phyloP scores from a whole-genome alignment of 805 yeast genomes.

The Maudiozyma saulgeensis region DNA sequence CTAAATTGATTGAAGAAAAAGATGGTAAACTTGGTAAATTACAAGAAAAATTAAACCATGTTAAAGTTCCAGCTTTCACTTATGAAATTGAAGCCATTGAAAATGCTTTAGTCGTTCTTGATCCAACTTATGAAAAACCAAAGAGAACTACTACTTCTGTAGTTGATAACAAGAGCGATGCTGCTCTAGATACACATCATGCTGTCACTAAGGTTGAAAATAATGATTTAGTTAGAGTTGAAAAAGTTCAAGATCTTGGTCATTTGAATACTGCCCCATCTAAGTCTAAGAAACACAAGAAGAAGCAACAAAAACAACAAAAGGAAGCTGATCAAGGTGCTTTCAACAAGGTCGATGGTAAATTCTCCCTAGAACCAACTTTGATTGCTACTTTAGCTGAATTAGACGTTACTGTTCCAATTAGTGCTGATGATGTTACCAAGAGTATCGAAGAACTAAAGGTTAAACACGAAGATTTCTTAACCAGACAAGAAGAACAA shows the following conservation, averaged over 20 bases:
- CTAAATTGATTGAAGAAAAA: conserved; percentile 39
- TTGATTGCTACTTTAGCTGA: conserved; percentile 68
- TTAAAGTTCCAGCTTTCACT: conserved; percentile 75
- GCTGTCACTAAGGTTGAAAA: conserved; percentile 51
- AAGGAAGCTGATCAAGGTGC: conserved; percentile 6
- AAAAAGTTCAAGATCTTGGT: conserved; percentile 47
- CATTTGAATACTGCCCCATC: conserved; percentile 38
- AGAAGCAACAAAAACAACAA: conserved; percentile 33
- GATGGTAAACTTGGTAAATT: conserved; percentile 48
- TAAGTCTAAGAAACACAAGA: conserved; percentile 42
- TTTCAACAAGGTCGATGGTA: conserved; percentile 23
- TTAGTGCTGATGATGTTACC: conserved; percentile 60
- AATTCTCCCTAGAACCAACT: conserved; percentile 71
- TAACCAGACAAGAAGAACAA: conserved; percentile 67
- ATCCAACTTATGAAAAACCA: conserved; percentile 65
- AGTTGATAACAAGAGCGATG: conserved; percentile 15
- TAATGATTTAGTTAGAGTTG: conserved; percentile 42
- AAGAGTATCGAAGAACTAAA: conserved; percentile 56
- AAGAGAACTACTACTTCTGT: conserved; percentile 27
- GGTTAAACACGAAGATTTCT: conserved; percentile 59
- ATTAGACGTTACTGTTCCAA: conserved; percentile 71
- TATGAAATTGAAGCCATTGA: conserved; percentile 71
- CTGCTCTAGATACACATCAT: conserved; percentile 22
- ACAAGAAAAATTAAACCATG: conserved; percentile 62
- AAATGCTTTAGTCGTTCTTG: conserved; percentile 60